phyloP scores from a whole-genome alignment of 106 monocot genomes.

The Allium cepa region DNA sequence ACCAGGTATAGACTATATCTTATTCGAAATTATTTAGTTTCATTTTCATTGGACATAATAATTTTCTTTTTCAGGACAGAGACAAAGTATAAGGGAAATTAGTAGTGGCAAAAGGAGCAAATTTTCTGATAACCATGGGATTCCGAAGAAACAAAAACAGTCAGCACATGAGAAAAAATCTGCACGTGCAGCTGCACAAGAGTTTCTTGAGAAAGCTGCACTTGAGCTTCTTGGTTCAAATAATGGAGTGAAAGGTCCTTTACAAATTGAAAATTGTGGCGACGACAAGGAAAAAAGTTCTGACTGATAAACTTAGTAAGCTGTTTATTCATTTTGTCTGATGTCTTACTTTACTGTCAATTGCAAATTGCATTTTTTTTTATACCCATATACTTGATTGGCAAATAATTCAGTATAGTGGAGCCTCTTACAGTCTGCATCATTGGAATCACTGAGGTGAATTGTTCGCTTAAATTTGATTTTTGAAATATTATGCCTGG shows the following conservation, averaged over 20 bases:
- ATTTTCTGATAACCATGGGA: conserved; percentile 20
- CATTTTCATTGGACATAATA: too few relatives aligned
- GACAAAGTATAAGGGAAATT: conserved; percentile 49
- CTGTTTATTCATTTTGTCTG: conserved; percentile 8
- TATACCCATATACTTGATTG: background rate
- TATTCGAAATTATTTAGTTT: background rate
- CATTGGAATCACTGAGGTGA: too few relatives aligned
- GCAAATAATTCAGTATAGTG: too few relatives aligned
- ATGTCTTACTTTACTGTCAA: background rate
- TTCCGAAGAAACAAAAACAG: conserved; percentile 55
- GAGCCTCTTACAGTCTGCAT: too few relatives aligned
- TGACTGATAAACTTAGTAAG: conserved; percentile 5
- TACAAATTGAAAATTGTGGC: conserved; percentile 27
- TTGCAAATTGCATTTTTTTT: background rate
- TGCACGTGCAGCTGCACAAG: conserved; percentile 57
- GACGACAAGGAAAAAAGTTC: conserved; percentile 23
- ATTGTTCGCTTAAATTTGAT: too few relatives aligned
- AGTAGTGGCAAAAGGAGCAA: conserved; percentile 29
- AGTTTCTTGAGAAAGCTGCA: conserved; percentile 89
- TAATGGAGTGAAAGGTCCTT: conserved; percentile 61
- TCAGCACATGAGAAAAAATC: conserved; percentile 31
- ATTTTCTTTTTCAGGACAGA: conserved; percentile 50
- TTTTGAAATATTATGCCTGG: too few relatives aligned
- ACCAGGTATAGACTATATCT: conserved; percentile 30
- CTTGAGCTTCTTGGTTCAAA: conserved; percentile 53